These are phyloP conservation scores for Cyberlindnera amylophila DNA, from an alignment of 805 yeast species.

Conservation along the genomic window DNA sequence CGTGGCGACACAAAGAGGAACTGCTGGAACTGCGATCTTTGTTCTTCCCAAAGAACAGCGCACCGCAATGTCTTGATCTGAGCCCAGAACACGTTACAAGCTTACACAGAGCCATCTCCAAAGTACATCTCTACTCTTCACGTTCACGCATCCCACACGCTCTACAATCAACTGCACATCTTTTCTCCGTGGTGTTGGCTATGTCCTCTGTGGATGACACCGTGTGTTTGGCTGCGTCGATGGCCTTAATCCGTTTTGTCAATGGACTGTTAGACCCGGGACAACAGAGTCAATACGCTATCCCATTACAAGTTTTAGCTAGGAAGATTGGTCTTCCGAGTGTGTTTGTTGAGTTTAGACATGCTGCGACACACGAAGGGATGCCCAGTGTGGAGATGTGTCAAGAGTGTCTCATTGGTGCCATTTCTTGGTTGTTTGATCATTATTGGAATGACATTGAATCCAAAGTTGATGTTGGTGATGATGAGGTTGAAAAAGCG, in stretches of 20 bases:
- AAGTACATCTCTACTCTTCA: conserved; percentile 16
- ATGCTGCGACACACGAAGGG: conserved; percentile 85
- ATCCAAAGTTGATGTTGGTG: conserved; percentile 14
- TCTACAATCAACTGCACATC: conserved; percentile 17
- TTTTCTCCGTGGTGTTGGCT: conserved; percentile 11
- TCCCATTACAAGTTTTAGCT: conserved; percentile 76
- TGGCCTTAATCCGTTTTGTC: conserved; percentile 80
- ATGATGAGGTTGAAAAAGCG: conserved; percentile 38
- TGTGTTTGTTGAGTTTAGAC: conserved; percentile 85
- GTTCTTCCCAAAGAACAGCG: conserved; percentile 9
- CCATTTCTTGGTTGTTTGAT: conserved; percentile 69
- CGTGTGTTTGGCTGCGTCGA: conserved; percentile 30
- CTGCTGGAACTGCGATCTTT: conserved; percentile 14
- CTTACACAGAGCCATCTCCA: conserved; percentile 12
- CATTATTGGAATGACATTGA: conserved; percentile 65
- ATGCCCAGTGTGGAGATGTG: conserved; percentile 70
- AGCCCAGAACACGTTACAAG: conserved; percentile 1
- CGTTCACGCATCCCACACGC: conserved; percentile 19
- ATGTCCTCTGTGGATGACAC: background rate
- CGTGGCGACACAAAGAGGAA: conserved; percentile 14
- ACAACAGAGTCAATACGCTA: conserved; percentile 75
- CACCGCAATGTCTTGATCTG: background rate
- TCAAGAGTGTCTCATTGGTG: conserved; percentile 54
- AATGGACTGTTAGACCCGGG: conserved; percentile 87
- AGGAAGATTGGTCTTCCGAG: conserved; percentile 64